phyloP scores from a whole-genome alignment of 352 stramenopile genomes.

The Phytophthora uliginosa region DNA sequence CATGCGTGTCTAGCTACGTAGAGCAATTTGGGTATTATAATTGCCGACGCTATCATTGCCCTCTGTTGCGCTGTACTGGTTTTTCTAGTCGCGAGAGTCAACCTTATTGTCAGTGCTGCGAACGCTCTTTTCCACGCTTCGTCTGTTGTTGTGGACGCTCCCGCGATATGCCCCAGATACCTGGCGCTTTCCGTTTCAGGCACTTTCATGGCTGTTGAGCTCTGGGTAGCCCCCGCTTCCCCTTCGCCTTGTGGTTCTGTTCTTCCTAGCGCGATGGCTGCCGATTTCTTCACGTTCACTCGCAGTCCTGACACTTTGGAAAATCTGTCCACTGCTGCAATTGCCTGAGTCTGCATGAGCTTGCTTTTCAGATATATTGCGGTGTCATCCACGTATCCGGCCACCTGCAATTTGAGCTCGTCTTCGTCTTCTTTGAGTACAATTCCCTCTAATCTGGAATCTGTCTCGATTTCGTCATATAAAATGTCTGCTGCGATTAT shows the following conservation, averaged over 20 bases:
- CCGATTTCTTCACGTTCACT: not conserved
- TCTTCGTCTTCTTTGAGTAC: not conserved
- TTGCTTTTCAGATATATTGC: not conserved
- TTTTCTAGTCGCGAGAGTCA: not conserved
- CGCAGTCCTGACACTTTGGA: not conserved
- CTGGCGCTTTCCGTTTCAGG: not conserved
- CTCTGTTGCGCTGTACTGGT: constrained; percentile 2
- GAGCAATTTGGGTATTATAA: constrained; percentile 1
- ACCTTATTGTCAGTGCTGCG: not conserved
- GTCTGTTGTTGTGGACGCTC: not conserved
- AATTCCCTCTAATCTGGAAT: not conserved
- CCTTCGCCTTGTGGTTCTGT: not conserved
- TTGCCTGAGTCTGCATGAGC: not conserved
- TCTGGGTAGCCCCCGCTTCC: not conserved
- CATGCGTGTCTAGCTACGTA: constrained; percentile 6
- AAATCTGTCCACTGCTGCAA: not conserved
- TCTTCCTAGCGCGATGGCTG: not conserved
- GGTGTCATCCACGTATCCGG: constrained; percentile 11
- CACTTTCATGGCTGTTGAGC: not conserved
- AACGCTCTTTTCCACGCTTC: constrained; percentile 6
- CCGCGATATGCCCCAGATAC: not conserved
- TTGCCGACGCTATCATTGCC: not conserved
- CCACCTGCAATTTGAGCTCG: not conserved
- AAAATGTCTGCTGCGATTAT: constrained; percentile 4
- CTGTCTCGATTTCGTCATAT: constrained; percentile 3